Evolutionary conservation across 306 rosid genomes (phyloP).

Genomic region (Cotoneaster glaucophyllus): DNA sequence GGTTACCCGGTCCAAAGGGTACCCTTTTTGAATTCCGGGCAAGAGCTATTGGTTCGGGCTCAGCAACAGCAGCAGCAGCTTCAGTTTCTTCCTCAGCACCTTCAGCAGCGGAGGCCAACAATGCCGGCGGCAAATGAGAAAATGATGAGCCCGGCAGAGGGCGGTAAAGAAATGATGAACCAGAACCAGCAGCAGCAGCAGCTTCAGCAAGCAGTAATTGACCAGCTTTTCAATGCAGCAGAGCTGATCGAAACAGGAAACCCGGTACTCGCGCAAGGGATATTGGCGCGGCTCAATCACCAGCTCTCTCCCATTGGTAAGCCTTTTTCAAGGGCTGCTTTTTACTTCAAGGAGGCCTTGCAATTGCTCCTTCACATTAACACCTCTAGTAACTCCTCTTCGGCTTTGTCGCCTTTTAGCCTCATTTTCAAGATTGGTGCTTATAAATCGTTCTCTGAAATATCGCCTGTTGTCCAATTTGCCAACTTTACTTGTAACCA

Average conservation of each 20-base stretch:
- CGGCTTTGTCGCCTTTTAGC: slow-evolving; percentile 45
- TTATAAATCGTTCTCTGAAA: slow-evolving; percentile 78
- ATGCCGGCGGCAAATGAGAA: slow-evolving; percentile 42
- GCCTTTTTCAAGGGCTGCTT: slow-evolving; percentile 97
- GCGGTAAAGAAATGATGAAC: slow-evolving; percentile 40
- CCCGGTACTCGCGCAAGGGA: slow-evolving; percentile 93
- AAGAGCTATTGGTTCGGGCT: slow-evolving; percentile 35
- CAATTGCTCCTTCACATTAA: slow-evolving; percentile 44
- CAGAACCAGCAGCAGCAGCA: slow-evolving; percentile 23
- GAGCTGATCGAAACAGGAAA: slow-evolving; percentile 81
- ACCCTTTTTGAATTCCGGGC: slow-evolving; percentile 42
- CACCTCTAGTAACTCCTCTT: slow-evolving; percentile 19
- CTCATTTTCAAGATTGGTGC: slow-evolving; percentile 75
- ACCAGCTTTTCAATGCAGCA: slow-evolving; percentile 71
- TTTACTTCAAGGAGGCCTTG: slow-evolving; percentile 81
- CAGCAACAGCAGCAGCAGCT: slow-evolving; percentile 44
- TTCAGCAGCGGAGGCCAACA: slow-evolving; percentile 44
- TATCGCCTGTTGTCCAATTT: slow-evolving; percentile 83
- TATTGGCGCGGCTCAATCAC: slow-evolving; percentile 99
- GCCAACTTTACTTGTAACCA: slow-evolving; percentile 85
- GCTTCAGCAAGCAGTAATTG: slow-evolving; percentile 60
- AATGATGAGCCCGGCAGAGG: slow-evolving; percentile 30
- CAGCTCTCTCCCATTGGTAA: slow-evolving; percentile 85
- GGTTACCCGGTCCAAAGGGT: slow-evolving; percentile 36
- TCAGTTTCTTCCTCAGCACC: slow-evolving; percentile 53